These are phyloP conservation scores for Aspergillus haitiensis DNA, from an alignment of 495 filamentous ascomycete species.

Conservation along the genomic window DNA sequence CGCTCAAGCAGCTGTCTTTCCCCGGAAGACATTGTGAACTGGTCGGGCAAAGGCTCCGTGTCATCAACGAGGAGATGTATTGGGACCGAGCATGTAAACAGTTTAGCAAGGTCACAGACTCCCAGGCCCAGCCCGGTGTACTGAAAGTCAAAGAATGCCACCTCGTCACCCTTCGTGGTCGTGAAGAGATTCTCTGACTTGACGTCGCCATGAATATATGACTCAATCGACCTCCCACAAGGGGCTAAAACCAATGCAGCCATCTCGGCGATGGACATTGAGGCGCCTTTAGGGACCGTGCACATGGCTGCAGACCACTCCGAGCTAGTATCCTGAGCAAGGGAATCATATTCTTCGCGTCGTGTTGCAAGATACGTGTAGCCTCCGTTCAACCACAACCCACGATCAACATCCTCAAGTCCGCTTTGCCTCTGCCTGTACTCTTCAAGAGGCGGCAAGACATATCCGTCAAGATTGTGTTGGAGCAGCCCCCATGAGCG, in stretches of 20 bases:
- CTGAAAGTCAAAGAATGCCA: slow-evolving; percentile 46
- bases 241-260: slow-evolving; percentile 33
- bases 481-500: slow-evolving; percentile 29
- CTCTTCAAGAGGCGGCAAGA: slow-evolving; percentile 39
- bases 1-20: slow-evolving; percentile 32
- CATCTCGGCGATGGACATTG: slow-evolving; percentile 34
- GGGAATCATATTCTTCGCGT: slow-evolving; percentile 34
- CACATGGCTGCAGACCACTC: slow-evolving; percentile 38
- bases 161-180: slow-evolving; percentile 26
- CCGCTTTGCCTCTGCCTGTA: slow-evolving; percentile 10
- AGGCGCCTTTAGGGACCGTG: slow-evolving; percentile 11
- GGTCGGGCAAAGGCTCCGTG: slow-evolving; percentile 27
- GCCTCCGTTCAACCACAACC: slow-evolving; percentile 42
- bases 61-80: slow-evolving; percentile 32
- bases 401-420: slow-evolving; percentile 1
- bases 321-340: slow-evolving; percentile 29
- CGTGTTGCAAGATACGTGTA: slow-evolving; percentile 45
- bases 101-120: slow-evolving; percentile 43
- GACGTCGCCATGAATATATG: slow-evolving; percentile 44
- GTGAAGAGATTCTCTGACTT: slow-evolving; percentile 49
- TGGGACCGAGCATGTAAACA: slow-evolving; percentile 44
- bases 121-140: slow-evolving; percentile 42
- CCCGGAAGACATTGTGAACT: slow-evolving; percentile 31
- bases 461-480: slow-evolving; percentile 21
- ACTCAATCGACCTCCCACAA: slow-evolving; percentile 32